Conservation (phyloP, 2,329 filamentous ascomycete species). For the Lachnellula subtilissima region DNA sequence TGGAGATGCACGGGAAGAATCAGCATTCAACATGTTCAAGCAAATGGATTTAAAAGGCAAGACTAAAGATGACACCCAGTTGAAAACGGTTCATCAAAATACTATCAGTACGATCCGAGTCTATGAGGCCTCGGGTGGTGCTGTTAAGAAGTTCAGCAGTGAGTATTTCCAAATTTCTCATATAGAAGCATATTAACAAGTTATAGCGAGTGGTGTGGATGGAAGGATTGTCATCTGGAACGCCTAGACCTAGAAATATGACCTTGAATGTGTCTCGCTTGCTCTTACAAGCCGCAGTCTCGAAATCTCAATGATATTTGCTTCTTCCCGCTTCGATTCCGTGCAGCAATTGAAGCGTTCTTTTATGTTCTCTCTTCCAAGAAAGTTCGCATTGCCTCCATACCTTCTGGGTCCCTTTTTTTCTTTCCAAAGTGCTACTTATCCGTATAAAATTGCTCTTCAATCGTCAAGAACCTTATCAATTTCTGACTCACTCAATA, state of each 20-base stretch:
- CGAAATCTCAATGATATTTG: neutral
- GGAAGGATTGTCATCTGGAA: constrained; percentile 78
- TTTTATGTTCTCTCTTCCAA: neutral
- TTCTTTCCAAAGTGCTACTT: neutral
- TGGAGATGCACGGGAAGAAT: constrained; percentile 71
- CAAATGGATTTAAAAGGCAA: constrained; percentile 99
- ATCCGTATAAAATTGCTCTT: neutral
- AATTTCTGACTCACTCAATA: neutral
- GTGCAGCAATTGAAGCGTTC: neutral
- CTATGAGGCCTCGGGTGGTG: constrained; percentile 62
- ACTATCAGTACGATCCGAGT: constrained; percentile 81
- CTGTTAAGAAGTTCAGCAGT: constrained; percentile 81
- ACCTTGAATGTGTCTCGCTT: neutral
- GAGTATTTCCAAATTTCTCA: constrained; percentile 37
- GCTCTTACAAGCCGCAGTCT: neutral
- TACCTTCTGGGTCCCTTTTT: neutral
- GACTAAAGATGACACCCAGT: constrained; percentile 82
- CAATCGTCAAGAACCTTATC: neutral
- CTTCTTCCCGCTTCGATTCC: neutral
- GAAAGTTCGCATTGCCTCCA: neutral
- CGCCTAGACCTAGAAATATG: constrained; percentile 40
- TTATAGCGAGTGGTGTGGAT: constrained; percentile 72
- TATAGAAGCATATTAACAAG: constrained; percentile 28
- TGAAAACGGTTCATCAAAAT: constrained; percentile 96
- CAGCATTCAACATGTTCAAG: constrained; percentile 93